phyloP scores from a whole-genome alignment of 495 filamentous ascomycete species.

The Clavariopsis aquatica region DNA sequence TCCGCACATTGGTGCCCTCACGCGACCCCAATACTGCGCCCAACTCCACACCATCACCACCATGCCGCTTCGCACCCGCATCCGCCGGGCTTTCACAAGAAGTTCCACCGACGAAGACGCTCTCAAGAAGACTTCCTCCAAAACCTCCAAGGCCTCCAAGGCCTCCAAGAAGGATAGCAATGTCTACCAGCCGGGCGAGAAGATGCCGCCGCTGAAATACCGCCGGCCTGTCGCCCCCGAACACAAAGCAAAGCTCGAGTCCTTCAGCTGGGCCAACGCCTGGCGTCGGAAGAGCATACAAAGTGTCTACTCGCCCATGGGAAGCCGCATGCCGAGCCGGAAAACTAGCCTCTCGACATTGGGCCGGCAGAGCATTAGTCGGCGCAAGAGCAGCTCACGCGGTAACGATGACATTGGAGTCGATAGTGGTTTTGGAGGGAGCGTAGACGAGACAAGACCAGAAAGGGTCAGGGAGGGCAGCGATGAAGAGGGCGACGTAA shows the following conservation, averaged over 20 bases:
- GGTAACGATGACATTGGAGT: conserved; percentile 12
- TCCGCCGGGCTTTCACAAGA: conserved; percentile 43
- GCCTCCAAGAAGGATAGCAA: conserved; percentile 21
- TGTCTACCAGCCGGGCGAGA: conserved; percentile 48
- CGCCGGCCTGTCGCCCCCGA: conserved; percentile 44
- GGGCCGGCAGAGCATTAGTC: conserved; percentile 37
- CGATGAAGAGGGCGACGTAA: conserved; percentile 34
- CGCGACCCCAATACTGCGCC: conserved; percentile 2
- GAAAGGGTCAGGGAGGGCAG: conserved; percentile 21
- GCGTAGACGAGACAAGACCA: conserved; percentile 6
- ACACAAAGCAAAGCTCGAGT: conserved; percentile 47
- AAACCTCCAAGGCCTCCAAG: conserved; percentile 21
- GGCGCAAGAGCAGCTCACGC: conserved; percentile 6
- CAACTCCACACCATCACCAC: conserved; percentile 9
- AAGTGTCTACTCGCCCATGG: conserved; percentile 46
- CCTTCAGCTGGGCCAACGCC: conserved; percentile 44
- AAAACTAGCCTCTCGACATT: conserved; percentile 37
- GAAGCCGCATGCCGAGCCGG: conserved; percentile 43
- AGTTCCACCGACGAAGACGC: conserved; percentile 12
- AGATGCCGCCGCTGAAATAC: conserved; percentile 49
- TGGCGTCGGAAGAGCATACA: conserved; percentile 44
- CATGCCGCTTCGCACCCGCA: conserved; percentile 47
- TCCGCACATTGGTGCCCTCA: neutral
- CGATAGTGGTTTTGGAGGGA: conserved; percentile 31
- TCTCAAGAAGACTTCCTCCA: conserved; percentile 18